Conservation (phyloP, 345 rosid species). For the Populus simonii region DNA sequence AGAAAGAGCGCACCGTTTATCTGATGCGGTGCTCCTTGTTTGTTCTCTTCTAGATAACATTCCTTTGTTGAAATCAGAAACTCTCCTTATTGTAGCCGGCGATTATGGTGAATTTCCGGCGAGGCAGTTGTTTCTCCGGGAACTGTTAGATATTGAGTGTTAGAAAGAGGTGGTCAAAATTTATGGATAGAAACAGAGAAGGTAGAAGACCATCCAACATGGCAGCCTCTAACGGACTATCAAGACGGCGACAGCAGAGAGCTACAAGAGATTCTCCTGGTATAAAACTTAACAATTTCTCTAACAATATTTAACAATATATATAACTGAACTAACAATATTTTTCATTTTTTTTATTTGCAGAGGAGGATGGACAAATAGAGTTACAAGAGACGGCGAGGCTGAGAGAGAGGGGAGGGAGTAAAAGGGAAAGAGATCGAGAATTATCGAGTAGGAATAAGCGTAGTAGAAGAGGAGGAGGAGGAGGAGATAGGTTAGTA, state of each 20-base stretch:
- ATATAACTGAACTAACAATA: neutral
- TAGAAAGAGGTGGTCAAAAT: neutral
- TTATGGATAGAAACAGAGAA: slow-evolving; percentile 50
- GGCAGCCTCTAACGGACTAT: slow-evolving; percentile 41
- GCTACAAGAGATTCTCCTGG: slow-evolving; percentile 34
- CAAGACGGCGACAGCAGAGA: slow-evolving; percentile 42
- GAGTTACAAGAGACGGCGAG: slow-evolving; percentile 37
- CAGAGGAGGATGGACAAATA: slow-evolving; percentile 36
- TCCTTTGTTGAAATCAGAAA: neutral
- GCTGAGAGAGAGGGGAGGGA: slow-evolving; percentile 28
- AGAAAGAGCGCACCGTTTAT: neutral
- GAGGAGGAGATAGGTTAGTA: slow-evolving; percentile 13
- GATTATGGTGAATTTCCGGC: slow-evolving; percentile 9
- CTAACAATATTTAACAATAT: neutral
- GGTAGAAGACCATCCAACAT: slow-evolving; percentile 36
- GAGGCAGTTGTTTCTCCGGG: neutral
- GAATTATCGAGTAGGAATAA: slow-evolving; percentile 37
- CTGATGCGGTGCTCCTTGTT: neutral
- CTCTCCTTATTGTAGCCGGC: neutral
- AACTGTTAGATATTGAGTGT: neutral
- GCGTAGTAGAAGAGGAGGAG: slow-evolving; percentile 42
- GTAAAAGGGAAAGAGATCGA: slow-evolving; percentile 27
- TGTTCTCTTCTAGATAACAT: neutral
- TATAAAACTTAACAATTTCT: neutral
- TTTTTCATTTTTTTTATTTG: neutral